These are phyloP conservation scores for Hemileccinum rubropunctum DNA, from an alignment of 768 basidiomycete genomes.

Conservation along the genomic window DNA sequence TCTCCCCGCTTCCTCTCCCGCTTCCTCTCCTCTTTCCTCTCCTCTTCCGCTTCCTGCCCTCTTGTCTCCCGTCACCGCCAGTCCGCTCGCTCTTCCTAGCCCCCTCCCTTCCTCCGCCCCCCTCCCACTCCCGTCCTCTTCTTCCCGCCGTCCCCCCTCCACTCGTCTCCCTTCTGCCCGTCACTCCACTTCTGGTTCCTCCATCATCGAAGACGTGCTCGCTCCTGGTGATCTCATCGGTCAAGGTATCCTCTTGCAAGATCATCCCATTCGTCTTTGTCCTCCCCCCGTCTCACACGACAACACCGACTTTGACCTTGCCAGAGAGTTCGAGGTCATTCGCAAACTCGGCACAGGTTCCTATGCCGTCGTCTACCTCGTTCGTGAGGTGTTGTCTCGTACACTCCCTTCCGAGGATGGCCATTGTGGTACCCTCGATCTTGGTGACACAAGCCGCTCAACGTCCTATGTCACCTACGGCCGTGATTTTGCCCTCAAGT, in stretches of 20 bases:
- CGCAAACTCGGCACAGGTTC: constrained; percentile 83
- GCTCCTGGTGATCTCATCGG: constrained; percentile 72
- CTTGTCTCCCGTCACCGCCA: constrained; percentile 24
- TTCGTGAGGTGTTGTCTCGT: constrained; percentile 61
- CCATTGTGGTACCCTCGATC: constrained; percentile 53
- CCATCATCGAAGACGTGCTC: constrained; percentile 51
- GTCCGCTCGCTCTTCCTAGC: constrained; percentile 35
- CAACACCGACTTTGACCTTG: constrained; percentile 44
- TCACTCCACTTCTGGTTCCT: constrained; percentile 32
- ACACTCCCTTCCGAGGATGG: constrained; percentile 47
- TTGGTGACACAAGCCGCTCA: constrained; percentile 40
- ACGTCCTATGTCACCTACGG: constrained; percentile 54
- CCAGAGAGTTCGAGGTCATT: constrained; percentile 78
- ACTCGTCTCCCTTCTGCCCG: constrained; percentile 19
- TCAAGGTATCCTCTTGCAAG: constrained; percentile 62
- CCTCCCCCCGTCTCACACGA: constrained; percentile 34
- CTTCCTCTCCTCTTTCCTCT: constrained; percentile 27
- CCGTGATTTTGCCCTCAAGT: constrained; percentile 92
- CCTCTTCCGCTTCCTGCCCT: constrained; percentile 31
- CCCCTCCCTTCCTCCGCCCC: constrained; percentile 33
- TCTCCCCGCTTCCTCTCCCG: constrained; percentile 12
- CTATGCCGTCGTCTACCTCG: constrained; percentile 93
- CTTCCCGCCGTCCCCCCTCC: constrained; percentile 35
- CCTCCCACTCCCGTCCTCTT: constrained; percentile 31
- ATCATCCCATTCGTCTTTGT: constrained; percentile 61